A percentile compares a stretch with the other conserved stretches of the same genome.
Conservation (phyloP, 2,329 filamentous ascomycete genomes). For the Chalara sp. region DNA sequence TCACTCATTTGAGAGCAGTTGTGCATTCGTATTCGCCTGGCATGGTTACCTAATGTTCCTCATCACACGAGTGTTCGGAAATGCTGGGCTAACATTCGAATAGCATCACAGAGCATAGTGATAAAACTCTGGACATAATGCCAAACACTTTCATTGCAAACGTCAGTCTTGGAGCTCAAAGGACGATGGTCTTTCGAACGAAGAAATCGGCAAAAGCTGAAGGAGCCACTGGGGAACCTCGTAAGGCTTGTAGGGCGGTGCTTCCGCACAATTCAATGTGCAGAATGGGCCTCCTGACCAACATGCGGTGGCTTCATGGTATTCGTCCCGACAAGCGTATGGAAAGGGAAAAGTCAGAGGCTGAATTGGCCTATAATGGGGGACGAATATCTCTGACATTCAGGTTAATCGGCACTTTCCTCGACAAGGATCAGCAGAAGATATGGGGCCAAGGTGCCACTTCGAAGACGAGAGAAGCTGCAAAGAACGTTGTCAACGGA, state of each 20-base stretch:
- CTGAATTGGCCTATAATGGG: constrained; percentile 67
- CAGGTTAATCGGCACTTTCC: constrained; percentile 78
- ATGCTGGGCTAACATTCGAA: no score
- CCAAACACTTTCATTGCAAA: constrained; percentile 81
- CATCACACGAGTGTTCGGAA: no score
- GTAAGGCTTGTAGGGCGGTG: constrained; percentile 48
- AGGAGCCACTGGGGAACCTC: constrained; percentile 12
- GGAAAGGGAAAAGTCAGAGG: constrained; percentile 55
- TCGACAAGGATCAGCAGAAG: constrained; percentile 51
- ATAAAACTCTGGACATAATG: constrained; percentile 91
- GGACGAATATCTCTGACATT: constrained; percentile 90
- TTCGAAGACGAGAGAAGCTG: constrained; percentile 54
- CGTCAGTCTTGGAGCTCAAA: constrained; percentile 83
- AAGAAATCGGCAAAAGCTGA: constrained; percentile 53
- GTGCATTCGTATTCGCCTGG: no score
- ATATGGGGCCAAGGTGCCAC: constrained; percentile 94
- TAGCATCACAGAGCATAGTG: constrained; percentile 84
- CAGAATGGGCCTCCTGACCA: constrained; percentile 72
- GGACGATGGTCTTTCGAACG: constrained; percentile 83
- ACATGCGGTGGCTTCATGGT: constrained; percentile 84
- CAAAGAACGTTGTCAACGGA: constrained; percentile 62
- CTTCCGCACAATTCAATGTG: constrained; percentile 89
- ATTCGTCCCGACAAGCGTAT: constrained; percentile 82
- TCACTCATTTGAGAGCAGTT: no score
- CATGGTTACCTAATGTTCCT: no score